These are phyloP conservation scores for Suillus sp. DNA, from an alignment of 768 basidiomycete species.

Conservation along the genomic window DNA sequence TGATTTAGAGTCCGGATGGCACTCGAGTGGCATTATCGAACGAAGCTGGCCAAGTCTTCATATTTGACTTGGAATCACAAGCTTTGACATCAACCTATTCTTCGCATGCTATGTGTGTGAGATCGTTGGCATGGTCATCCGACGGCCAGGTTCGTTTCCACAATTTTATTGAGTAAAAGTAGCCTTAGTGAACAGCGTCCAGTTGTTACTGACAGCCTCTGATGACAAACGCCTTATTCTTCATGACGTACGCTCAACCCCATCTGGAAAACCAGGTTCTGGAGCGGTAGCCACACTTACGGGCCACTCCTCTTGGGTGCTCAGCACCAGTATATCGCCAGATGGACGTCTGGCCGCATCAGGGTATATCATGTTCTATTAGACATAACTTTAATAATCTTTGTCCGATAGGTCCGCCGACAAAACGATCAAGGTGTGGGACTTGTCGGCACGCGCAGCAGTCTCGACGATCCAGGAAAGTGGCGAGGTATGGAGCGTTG, in stretches of 20 bases:
- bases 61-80: slow-evolving; percentile 78
- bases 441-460: slow-evolving; percentile 68
- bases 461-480: slow-evolving; percentile 79
- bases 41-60: slow-evolving; percentile 85
- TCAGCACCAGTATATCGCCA: slow-evolving; percentile 79
- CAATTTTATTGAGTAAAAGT: not conserved
- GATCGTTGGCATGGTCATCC: slow-evolving; percentile 85
- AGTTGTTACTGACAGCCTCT: slow-evolving; percentile 88
- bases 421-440: slow-evolving; percentile 87
- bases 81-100: slow-evolving; percentile 71
- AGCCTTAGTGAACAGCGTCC: slow-evolving; percentile 3
- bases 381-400: not conserved
- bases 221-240: slow-evolving; percentile 91
- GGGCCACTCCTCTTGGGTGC: slow-evolving; percentile 91
- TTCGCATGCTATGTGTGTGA: slow-evolving; percentile 89
- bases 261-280: slow-evolving; percentile 58
- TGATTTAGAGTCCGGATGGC: slow-evolving; percentile 84
- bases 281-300: slow-evolving; percentile 84
- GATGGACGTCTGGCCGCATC: slow-evolving; percentile 80
- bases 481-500: slow-evolving; percentile 83
- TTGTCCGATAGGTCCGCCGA: slow-evolving; percentile 66
- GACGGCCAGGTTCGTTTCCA: slow-evolving; percentile 73
- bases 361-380: slow-evolving; percentile 53
- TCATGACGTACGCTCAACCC: slow-evolving; percentile 81
- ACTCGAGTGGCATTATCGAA: slow-evolving; percentile 77